Conservation (phyloP, 2,329 filamentous ascomycete genomes). For the Tolypocladium amazonense region DNA sequence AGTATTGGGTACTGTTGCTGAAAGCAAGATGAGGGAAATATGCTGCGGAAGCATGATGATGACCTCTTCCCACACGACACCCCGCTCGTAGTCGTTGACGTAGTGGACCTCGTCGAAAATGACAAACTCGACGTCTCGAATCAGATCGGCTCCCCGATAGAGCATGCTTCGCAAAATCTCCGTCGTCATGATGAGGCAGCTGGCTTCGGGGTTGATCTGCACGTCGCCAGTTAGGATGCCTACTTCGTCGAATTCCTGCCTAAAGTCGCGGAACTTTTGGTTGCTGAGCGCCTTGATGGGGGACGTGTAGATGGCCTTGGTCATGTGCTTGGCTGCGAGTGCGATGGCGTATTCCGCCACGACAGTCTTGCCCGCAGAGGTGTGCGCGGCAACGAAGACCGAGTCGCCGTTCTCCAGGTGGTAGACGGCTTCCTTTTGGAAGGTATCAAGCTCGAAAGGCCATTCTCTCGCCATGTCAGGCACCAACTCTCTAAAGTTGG, state of each 20-base stretch:
- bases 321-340: conserved; percentile 96
- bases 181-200: conserved; percentile 98
- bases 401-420: conserved; percentile 94
- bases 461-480: conserved; percentile 94
- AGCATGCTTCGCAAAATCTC: conserved; percentile 98
- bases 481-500: conserved; percentile 89
- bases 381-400: conserved; percentile 95
- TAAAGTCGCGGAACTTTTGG: conserved; percentile 96
- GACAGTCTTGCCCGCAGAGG: conserved; percentile 94
- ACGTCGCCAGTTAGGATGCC: conserved; percentile 96
- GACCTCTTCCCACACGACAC: conserved; percentile 98
- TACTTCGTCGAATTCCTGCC: conserved; percentile 83
- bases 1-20: conserved; percentile 94
- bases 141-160: conserved; percentile 89
- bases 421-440: conserved; percentile 97
- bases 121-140: conserved; percentile 95
- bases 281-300: conserved; percentile 98
- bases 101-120: conserved; percentile 99
- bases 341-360: conserved; percentile 98
- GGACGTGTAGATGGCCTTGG: conserved; percentile 97
- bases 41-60: conserved; percentile 99
- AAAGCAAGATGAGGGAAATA: conserved; percentile 88
- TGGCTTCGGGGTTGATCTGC: conserved; percentile 94
- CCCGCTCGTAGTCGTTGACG: conserved; percentile 90
- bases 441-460: conserved; percentile 95